Conservation (phyloP, 2,329 filamentous ascomycete species). For the Tolypocladium pustulatum region DNA sequence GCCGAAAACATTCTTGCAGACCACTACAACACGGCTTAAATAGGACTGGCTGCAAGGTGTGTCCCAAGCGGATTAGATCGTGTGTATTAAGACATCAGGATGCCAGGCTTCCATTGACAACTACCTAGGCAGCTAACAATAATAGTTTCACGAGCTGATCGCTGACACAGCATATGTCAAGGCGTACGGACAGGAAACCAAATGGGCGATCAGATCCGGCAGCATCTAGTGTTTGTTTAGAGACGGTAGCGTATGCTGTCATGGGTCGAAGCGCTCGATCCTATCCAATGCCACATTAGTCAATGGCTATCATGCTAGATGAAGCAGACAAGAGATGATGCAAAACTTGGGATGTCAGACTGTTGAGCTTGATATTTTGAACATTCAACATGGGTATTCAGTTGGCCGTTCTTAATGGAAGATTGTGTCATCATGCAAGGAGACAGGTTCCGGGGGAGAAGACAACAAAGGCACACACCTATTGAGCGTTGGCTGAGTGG, state of each 20-base stretch:
- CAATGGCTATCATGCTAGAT: not conserved
- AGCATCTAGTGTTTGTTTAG: not conserved
- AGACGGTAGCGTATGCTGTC: not conserved
- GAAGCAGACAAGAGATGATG: not conserved
- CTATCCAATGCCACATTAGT: conserved; percentile 14
- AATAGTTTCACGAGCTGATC: too few relatives aligned
- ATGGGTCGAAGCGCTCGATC: not conserved
- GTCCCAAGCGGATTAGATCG: too few relatives aligned
- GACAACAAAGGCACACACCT: not conserved
- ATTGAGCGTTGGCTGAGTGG: not conserved
- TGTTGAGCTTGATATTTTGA: conserved; percentile 54
- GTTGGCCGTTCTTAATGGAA: conserved; percentile 58
- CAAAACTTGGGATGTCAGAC: conserved; percentile 34
- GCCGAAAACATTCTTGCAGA: too few relatives aligned
- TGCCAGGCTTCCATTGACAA: too few relatives aligned
- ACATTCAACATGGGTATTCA: conserved; percentile 47
- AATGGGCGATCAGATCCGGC: too few relatives aligned
- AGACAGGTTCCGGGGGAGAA: not conserved
- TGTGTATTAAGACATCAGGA: too few relatives aligned
- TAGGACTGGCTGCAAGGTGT: too few relatives aligned
- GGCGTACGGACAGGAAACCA: too few relatives aligned
- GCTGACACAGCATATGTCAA: too few relatives aligned
- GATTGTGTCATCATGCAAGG: conserved; percentile 42
- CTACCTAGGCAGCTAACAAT: too few relatives aligned
- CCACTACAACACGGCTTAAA: too few relatives aligned